Evolutionary conservation across 148 eudicot genomes (phyloP).

Genomic region (Rhododendron ferrugineum): DNA sequence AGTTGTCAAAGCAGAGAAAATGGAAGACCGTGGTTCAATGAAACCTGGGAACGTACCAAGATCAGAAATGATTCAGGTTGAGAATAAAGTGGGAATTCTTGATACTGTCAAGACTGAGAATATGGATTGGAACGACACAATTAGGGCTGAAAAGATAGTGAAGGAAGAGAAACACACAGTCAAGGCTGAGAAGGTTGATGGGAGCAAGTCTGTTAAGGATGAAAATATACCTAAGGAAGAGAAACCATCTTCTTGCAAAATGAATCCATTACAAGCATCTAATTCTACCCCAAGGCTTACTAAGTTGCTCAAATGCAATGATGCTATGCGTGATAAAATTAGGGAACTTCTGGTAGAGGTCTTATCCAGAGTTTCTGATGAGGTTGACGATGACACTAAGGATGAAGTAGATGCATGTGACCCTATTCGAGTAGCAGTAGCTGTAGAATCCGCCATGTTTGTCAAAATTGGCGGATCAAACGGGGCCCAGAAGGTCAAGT

Average conservation of each 20-base stretch:
- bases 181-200: constrained; percentile 14
- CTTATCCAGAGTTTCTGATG: constrained; percentile 40
- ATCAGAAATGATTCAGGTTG: background rate
- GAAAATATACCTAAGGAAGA: constrained; percentile 36
- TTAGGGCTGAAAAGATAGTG: background rate
- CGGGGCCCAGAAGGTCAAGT: constrained; percentile 52
- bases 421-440: constrained; percentile 50
- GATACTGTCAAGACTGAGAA: constrained; percentile 2
- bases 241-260: constrained; percentile 18
- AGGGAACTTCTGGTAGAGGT: constrained; percentile 51
- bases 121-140: background rate
- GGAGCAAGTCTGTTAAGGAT: constrained; percentile 21
- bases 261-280: constrained; percentile 17
- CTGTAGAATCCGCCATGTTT: constrained; percentile 54
- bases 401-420: constrained; percentile 47
- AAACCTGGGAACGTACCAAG: constrained; percentile 2
- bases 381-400: constrained; percentile 36
- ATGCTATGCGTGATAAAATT: constrained; percentile 43
- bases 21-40: background rate
- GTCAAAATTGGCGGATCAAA: constrained; percentile 52
- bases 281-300: constrained; percentile 50
- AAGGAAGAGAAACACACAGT: background rate
- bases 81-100: background rate
- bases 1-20: background rate
- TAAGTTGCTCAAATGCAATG: constrained; percentile 46